Evolutionary conservation across 2,329 filamentous ascomycete species (phyloP).

Genomic region (Periconia sp.): DNA sequence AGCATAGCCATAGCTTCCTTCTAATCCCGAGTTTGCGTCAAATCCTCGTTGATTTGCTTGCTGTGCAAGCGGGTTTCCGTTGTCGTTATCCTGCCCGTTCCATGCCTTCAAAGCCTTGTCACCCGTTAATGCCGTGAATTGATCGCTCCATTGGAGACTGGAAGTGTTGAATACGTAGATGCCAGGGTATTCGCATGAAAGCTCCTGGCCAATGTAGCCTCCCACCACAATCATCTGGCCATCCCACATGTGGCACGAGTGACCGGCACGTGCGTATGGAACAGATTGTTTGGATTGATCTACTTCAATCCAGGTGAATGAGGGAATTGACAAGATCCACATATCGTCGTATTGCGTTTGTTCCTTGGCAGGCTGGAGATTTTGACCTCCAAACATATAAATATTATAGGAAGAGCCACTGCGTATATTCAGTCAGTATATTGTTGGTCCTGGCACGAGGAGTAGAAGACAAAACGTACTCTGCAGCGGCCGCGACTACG

Average conservation of each 20-base stretch:
- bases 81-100: conserved; percentile 26
- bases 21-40: conserved; percentile 59
- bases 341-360: conserved; percentile 69
- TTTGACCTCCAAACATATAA: conserved; percentile 78
- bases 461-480: conserved; percentile 41
- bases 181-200: conserved; percentile 67
- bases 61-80: conserved; percentile 51
- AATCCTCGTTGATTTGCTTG: conserved; percentile 55
- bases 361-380: conserved; percentile 62
- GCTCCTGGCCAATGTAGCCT: conserved; percentile 64
- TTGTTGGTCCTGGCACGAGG: background rate
- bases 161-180: conserved; percentile 79
- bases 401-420: conserved; percentile 73
- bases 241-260: conserved; percentile 76
- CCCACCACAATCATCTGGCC: conserved; percentile 80
- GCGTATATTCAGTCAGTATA: conserved; percentile 5
- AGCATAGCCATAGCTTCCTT: conserved; percentile 65
- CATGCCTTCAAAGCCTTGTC: conserved; percentile 50
- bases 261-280: conserved; percentile 66
- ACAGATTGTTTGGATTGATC: conserved; percentile 51
- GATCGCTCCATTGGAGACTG: conserved; percentile 66
- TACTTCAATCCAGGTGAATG: conserved; percentile 77
- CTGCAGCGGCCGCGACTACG: conserved; percentile 70
- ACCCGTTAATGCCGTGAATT: conserved; percentile 67
- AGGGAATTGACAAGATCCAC: conserved; percentile 79